Evolutionary conservation across 495 filamentous ascomycete genomes (phyloP).

Genomic region (Penicillium ochrochloron): DNA sequence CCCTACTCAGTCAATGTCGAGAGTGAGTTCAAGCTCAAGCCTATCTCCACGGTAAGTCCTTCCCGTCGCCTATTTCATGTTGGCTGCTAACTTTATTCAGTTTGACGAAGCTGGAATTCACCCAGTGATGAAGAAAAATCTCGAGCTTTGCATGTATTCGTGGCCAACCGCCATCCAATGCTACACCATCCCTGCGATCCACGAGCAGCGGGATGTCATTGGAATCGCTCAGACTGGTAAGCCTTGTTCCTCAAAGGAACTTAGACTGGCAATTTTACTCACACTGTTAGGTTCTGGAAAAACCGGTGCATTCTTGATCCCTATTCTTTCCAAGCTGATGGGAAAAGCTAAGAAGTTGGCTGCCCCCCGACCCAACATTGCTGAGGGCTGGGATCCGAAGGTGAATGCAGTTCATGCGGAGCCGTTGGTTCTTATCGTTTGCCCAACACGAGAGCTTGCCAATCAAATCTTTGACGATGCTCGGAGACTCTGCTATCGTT

Average conservation of each 20-base stretch:
- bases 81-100: conserved; percentile 35
- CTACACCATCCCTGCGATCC: conserved; percentile 78
- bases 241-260: conserved; percentile 24
- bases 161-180: conserved; percentile 84
- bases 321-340: conserved; percentile 87
- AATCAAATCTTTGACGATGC: conserved; percentile 95
- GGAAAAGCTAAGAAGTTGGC: conserved; percentile 87
- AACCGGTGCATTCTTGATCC: conserved; percentile 90
- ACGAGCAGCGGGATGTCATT: conserved; percentile 75
- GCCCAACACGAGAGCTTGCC: conserved; percentile 84
- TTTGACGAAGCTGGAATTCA: conserved; percentile 85
- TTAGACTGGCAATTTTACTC: conserved; percentile 4
- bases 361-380: conserved; percentile 70
- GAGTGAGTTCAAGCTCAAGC: conserved; percentile 34
- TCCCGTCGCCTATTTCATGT: conserved; percentile 55
- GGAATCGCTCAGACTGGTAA: conserved; percentile 91
- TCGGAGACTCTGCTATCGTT: conserved; percentile 87
- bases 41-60: conserved; percentile 41
- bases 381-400: conserved; percentile 45
- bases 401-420: conserved; percentile 66
- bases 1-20: conserved; percentile 22
- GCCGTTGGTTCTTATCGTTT: conserved; percentile 84
- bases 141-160: conserved; percentile 66
- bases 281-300: conserved; percentile 81
- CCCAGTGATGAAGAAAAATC: conserved; percentile 78